Evolutionary conservation across 2,329 filamentous ascomycete species (phyloP).

Genomic region (Lecanosticta acicola): DNA sequence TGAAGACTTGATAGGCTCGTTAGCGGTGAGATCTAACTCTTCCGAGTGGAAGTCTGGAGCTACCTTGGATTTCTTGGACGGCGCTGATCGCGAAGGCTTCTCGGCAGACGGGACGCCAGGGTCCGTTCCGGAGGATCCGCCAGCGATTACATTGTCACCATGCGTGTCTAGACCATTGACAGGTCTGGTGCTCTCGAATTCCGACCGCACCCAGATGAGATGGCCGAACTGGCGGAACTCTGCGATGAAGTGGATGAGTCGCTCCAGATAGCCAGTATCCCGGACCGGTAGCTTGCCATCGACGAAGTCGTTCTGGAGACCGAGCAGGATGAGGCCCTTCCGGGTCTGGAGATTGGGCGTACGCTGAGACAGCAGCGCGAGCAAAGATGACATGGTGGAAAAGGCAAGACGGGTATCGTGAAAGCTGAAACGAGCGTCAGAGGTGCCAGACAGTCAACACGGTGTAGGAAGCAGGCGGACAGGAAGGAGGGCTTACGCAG

Average conservation of each 20-base stretch:
- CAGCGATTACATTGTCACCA: constrained; percentile 25
- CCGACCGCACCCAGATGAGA: constrained; percentile 79
- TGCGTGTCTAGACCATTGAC: constrained; percentile 17
- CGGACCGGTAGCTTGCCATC: constrained; percentile 63
- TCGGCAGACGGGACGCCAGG: background rate
- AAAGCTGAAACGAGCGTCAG: no score
- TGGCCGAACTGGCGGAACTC: constrained; percentile 67
- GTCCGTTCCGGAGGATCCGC: constrained; percentile 10
- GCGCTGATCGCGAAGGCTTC: background rate
- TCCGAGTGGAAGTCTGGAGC: background rate
- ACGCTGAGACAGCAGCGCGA: constrained; percentile 42
- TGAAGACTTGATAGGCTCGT: constrained; percentile 5
- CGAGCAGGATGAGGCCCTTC: constrained; percentile 73
- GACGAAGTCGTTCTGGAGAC: constrained; percentile 88
- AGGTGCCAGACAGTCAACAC: no score
- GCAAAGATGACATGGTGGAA: constrained; percentile 36
- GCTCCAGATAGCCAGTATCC: constrained; percentile 60
- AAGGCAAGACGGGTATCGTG: background rate
- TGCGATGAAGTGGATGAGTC: constrained; percentile 59
- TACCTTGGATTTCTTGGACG: constrained; percentile 14
- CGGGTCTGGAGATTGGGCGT: constrained; percentile 52
- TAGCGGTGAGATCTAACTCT: constrained; percentile 1
- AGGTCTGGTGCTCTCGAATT: constrained; percentile 47
- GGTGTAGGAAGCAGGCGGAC: background rate
- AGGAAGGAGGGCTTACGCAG: background rate